A percentile compares a stretch with the other conserved stretches of the same genome.
Evolutionary conservation across 2,329 filamentous ascomycete genomes (phyloP).

Genomic region (Scedosporium boydii): DNA sequence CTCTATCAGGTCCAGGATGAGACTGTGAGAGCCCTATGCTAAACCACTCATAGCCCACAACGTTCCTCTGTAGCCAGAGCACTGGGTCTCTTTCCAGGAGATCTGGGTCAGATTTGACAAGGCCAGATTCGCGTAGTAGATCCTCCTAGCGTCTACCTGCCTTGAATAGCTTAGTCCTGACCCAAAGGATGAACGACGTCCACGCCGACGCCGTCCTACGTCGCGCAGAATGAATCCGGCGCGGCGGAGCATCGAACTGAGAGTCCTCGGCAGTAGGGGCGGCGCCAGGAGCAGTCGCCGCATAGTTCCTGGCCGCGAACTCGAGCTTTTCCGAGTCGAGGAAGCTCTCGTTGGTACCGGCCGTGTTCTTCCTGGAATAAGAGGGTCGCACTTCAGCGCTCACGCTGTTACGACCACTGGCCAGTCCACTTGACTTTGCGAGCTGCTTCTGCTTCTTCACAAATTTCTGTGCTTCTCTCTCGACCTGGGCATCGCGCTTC

Average conservation of each 20-base stretch:
- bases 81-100: neutral
- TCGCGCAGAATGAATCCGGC: slow-evolving; percentile 40
- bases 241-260: slow-evolving; percentile 26
- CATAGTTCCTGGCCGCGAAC: slow-evolving; percentile 37
- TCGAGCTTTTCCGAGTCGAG: slow-evolving; percentile 29
- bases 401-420: slow-evolving; percentile 19
- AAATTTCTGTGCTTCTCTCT: slow-evolving; percentile 42
- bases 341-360: slow-evolving; percentile 11
- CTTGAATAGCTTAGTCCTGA: slow-evolving; percentile 42
- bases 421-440: slow-evolving; percentile 28
- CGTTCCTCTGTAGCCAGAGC: neutral
- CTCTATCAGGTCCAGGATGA: neutral
- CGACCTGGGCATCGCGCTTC: slow-evolving; percentile 48
- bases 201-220: slow-evolving; percentile 52
- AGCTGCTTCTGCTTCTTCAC: slow-evolving; percentile 35
- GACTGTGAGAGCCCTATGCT: neutral
- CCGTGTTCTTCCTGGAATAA: slow-evolving; percentile 18
- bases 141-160: slow-evolving; percentile 26
- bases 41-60: neutral
- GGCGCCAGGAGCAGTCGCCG: slow-evolving; percentile 26
- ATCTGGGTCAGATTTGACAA: neutral
- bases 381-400: slow-evolving; percentile 20
- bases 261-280: slow-evolving; percentile 26
- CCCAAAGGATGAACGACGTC: slow-evolving; percentile 55
- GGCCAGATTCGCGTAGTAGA: neutral